Evolutionary conservation across 805 yeast genomes (phyloP).

Genomic region (Yarrowia phangngaensis): DNA sequence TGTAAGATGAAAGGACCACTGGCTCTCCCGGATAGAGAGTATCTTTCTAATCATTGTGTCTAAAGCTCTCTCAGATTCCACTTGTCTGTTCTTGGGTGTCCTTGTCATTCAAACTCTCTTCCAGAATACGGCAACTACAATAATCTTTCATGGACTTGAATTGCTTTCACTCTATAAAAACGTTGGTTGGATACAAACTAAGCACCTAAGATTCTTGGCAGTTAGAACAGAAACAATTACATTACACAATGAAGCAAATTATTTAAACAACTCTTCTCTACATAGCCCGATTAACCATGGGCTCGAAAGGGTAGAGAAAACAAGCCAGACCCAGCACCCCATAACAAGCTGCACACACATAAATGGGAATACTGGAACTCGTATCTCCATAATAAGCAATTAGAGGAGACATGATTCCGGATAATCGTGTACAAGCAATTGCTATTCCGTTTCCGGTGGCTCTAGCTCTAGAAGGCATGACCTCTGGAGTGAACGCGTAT

Average conservation of each 20-base stretch:
- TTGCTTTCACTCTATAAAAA: too few species aligned
- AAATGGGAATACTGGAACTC: conserved; percentile 48
- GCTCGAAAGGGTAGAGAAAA: conserved; percentile 43
- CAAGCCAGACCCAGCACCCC: conserved; percentile 46
- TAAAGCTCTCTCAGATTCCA: too few species aligned
- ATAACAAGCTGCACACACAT: conserved; percentile 48
- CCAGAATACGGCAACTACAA: too few species aligned
- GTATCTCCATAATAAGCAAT: conserved; percentile 48
- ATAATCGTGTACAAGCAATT: conserved; percentile 49
- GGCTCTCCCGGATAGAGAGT: too few species aligned
- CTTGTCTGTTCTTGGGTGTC: too few species aligned
- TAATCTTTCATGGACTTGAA: too few species aligned
- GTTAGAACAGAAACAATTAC: too few species aligned
- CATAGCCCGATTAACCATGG: conserved; percentile 19
- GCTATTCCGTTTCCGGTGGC: conserved; percentile 62
- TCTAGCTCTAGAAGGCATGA: conserved; percentile 50
- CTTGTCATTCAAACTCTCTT: too few species aligned
- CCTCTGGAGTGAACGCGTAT: conserved; percentile 66
- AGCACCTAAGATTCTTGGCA: too few species aligned
- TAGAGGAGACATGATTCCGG: conserved; percentile 50
- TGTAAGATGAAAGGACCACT: too few species aligned
- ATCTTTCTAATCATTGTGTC: too few species aligned
- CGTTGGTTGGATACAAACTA: too few species aligned
- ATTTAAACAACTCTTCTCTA: conserved; percentile 5
- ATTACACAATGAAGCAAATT: conserved; percentile 21